Conservation (phyloP, 1,284 basidiomycete species). For the Fomitiporia mediterranea region DNA sequence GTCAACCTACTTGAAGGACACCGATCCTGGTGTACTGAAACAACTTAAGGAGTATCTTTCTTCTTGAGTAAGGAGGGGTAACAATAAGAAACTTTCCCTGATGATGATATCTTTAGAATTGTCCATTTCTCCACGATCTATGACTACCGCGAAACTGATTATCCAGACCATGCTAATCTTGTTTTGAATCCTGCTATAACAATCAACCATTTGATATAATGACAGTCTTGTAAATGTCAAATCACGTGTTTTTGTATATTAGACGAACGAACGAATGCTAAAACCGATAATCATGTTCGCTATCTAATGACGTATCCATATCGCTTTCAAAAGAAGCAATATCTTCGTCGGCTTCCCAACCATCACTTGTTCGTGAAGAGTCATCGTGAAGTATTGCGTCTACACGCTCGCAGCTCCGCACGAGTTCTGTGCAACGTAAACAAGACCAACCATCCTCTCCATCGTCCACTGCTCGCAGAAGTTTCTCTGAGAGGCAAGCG, state of each 20-base stretch:
- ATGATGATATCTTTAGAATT: too few relatives aligned
- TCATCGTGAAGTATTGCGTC: slow-evolving; percentile 23
- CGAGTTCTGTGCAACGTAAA: slow-evolving; percentile 63
- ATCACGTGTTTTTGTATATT: too few relatives aligned
- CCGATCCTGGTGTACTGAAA: slow-evolving; percentile 64
- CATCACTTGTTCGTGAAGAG: slow-evolving; percentile 16
- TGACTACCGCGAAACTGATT: too few relatives aligned
- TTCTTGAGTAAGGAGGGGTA: too few relatives aligned
- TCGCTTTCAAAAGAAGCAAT: slow-evolving; percentile 18
- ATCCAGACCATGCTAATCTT: not conserved
- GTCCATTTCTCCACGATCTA: too few relatives aligned
- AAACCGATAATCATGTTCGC: slow-evolving; percentile 3
- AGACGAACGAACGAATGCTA: too few relatives aligned
- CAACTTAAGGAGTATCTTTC: slow-evolving; percentile 61
- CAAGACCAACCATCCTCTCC: slow-evolving; percentile 72
- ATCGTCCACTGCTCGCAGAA: slow-evolving; percentile 69
- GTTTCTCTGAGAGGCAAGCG: slow-evolving; percentile 77
- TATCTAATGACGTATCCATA: slow-evolving; percentile 6
- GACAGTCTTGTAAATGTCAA: not conserved
- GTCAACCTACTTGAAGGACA: slow-evolving; percentile 51
- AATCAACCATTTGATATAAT: not conserved
- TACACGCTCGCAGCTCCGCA: slow-evolving; percentile 50
- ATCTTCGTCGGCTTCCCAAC: slow-evolving; percentile 18
- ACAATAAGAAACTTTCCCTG: too few relatives aligned
- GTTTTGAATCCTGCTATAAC: not conserved